Evolutionary conservation across 2,329 filamentous ascomycete species (phyloP).

Genomic region (Fusarium sp.): DNA sequence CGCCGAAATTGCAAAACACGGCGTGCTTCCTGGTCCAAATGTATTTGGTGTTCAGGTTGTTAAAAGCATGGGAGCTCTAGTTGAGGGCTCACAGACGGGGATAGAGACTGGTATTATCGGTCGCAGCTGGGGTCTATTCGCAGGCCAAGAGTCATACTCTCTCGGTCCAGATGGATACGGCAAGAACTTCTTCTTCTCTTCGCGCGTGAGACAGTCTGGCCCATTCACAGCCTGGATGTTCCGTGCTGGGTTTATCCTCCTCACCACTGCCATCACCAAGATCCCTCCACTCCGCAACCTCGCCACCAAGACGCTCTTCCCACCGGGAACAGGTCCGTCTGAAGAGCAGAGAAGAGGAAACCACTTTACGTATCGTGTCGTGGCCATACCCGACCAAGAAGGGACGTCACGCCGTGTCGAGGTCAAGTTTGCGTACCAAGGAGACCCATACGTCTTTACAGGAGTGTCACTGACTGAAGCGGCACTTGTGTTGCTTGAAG

Average conservation of each 20-base stretch:
- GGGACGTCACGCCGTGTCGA: constrained; percentile 4
- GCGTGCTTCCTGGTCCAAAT: background rate
- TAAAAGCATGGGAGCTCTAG: constrained; percentile 7
- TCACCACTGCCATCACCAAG: constrained; percentile 17
- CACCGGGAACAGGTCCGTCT: constrained; percentile 31
- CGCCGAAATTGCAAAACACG: background rate
- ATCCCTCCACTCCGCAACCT: constrained; percentile 22
- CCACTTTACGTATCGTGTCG: constrained; percentile 26
- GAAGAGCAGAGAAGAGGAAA: constrained; percentile 15
- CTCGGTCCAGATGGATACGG: constrained; percentile 1
- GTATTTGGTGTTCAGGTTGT: background rate
- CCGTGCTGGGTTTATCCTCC: constrained; percentile 9
- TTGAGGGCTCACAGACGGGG: constrained; percentile 18
- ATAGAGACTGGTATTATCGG: constrained; percentile 33
- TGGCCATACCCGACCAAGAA: constrained; percentile 22
- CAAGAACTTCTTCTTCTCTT: constrained; percentile 1
- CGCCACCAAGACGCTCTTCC: constrained; percentile 19
- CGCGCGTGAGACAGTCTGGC: background rate
- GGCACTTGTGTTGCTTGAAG: constrained; percentile 32
- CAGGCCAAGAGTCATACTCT: background rate
- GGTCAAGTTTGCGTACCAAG: constrained; percentile 27
- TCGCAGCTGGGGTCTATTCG: constrained; percentile 33
- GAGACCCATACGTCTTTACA: constrained; percentile 36
- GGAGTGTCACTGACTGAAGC: constrained; percentile 34
- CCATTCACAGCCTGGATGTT: background rate